These are phyloP conservation scores for Cryptococcus sp. DNA, from an alignment of 1,284 basidiomycete genomes.

Conservation along the genomic window DNA sequence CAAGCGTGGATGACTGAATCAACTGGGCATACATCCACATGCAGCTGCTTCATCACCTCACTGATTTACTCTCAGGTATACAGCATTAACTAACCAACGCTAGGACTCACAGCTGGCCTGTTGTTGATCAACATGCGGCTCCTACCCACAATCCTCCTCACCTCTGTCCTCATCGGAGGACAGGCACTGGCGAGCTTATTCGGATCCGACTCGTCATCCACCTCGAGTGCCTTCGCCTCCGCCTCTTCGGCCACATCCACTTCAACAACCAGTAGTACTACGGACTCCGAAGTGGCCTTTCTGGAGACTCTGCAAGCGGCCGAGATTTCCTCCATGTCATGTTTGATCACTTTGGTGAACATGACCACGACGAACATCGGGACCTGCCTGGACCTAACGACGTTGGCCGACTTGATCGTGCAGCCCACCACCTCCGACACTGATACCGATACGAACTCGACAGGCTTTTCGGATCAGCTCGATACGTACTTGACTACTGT, in stretches of 20 bases:
- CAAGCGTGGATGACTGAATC: too few species aligned
- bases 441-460: constrained; percentile 3
- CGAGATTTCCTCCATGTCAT: constrained; percentile 39
- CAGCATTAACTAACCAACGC: background rate
- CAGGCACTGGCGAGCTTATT: constrained; percentile 9
- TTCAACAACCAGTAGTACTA: background rate
- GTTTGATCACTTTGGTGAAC: constrained; percentile 44
- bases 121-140: background rate
- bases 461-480: constrained; percentile 31
- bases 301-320: constrained; percentile 40
- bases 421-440: constrained; percentile 13
- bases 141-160: background rate
- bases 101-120: background rate
- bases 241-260: background rate
- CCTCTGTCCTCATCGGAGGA: constrained; percentile 4
- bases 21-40: too few species aligned
- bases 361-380: constrained; percentile 39
- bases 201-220: constrained; percentile 4
- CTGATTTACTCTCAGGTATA: too few species aligned
- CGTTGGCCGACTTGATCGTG: constrained; percentile 27
- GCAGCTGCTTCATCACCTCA: too few species aligned
- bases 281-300: constrained; percentile 22
- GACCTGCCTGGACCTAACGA: constrained; percentile 31
- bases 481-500: constrained; percentile 27
- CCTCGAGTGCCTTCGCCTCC: background rate